Evolutionary conservation across 2,329 filamentous ascomycete species (phyloP).

Genomic region (Pseudogymnoascus sp.): DNA sequence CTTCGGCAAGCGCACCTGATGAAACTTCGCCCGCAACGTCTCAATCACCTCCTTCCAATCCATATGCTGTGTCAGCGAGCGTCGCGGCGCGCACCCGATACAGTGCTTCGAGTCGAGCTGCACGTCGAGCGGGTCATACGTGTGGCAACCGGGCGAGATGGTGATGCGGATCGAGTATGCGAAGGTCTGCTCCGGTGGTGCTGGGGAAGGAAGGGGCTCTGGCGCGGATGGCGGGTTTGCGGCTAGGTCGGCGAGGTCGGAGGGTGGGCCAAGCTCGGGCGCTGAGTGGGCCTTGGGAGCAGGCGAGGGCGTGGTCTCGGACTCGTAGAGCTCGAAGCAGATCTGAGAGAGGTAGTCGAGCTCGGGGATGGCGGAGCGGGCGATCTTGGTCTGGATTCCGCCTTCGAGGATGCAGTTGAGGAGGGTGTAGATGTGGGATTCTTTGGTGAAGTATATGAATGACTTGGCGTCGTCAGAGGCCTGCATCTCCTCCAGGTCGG

Average conservation of each 20-base stretch:
- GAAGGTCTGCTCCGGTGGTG: slow-evolving; percentile 54
- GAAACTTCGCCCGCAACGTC: slow-evolving; percentile 87
- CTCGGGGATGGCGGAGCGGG: slow-evolving; percentile 88
- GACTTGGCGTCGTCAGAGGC: slow-evolving; percentile 88
- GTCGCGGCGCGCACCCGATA: slow-evolving; percentile 85
- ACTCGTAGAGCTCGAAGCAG: slow-evolving; percentile 96
- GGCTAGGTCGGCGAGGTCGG: slow-evolving; percentile 15
- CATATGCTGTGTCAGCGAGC: slow-evolving; percentile 80
- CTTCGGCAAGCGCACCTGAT: slow-evolving; percentile 49
- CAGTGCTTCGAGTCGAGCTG: slow-evolving; percentile 94
- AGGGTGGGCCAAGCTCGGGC: slow-evolving; percentile 19
- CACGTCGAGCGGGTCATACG: slow-evolving; percentile 91
- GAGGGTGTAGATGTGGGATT: slow-evolving; percentile 96
- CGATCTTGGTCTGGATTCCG: slow-evolving; percentile 93
- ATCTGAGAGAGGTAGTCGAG: slow-evolving; percentile 97
- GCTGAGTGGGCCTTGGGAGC: neutral
- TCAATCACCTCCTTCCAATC: slow-evolving; percentile 98
- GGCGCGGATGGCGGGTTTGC: slow-evolving; percentile 15
- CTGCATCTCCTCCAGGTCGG: slow-evolving; percentile 94
- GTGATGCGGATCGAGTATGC: slow-evolving; percentile 95
- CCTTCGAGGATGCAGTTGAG: slow-evolving; percentile 97
- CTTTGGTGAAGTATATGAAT: slow-evolving; percentile 99
- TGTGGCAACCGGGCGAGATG: slow-evolving; percentile 91
- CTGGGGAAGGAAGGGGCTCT: slow-evolving; percentile 38
- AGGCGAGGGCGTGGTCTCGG: slow-evolving; percentile 55